A percentile compares a stretch with the other conserved stretches of the same genome.
phyloP scores from a whole-genome alignment of 352 stramenopile genomes.

The Aphanomyces stellatus region DNA sequence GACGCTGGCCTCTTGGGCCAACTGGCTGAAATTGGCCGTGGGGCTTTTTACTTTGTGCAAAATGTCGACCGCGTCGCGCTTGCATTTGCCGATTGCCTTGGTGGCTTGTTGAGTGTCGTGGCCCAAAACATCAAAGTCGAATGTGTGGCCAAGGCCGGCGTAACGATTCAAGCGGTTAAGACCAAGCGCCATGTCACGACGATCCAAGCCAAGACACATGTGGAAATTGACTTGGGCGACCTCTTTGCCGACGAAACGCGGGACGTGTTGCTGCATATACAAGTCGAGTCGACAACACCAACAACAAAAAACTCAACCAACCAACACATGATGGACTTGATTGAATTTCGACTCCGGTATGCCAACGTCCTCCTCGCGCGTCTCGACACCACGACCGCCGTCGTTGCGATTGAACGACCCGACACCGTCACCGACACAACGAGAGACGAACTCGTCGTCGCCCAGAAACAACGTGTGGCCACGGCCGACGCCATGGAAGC shows the following conservation, averaged over 20 bases:
- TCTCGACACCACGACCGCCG: not conserved
- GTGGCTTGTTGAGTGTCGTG: conserved; percentile 45
- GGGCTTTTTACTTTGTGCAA: conserved; percentile 34
- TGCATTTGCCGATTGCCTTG: conserved; percentile 50
- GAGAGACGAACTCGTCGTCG: conserved; percentile 17
- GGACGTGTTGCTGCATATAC: conserved; percentile 20
- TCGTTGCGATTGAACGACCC: not conserved
- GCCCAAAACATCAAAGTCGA: conserved; percentile 39
- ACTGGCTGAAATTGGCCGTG: conserved; percentile 29
- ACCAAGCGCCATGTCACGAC: not conserved
- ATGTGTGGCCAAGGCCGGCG: conserved; percentile 23
- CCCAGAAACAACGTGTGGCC: not conserved
- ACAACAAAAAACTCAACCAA: too few relatives aligned
- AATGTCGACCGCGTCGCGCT: conserved; percentile 10
- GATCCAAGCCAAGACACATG: not conserved
- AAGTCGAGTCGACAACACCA: not conserved
- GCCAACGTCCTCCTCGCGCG: not conserved
- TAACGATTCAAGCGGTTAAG: not conserved
- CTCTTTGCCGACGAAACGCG: conserved; percentile 21
- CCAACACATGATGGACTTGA: not conserved
- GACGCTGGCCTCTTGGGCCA: conserved; percentile 30
- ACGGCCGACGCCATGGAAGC: not conserved
- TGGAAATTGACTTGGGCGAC: conserved; percentile 20
- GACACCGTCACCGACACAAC: not conserved
- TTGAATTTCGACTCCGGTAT: not conserved